Percentiles rank a stretch among this genome's conserved stretches.
Conservation (phyloP, 2,329 filamentous ascomycete genomes). For the Parastagonospora nodorum region DNA sequence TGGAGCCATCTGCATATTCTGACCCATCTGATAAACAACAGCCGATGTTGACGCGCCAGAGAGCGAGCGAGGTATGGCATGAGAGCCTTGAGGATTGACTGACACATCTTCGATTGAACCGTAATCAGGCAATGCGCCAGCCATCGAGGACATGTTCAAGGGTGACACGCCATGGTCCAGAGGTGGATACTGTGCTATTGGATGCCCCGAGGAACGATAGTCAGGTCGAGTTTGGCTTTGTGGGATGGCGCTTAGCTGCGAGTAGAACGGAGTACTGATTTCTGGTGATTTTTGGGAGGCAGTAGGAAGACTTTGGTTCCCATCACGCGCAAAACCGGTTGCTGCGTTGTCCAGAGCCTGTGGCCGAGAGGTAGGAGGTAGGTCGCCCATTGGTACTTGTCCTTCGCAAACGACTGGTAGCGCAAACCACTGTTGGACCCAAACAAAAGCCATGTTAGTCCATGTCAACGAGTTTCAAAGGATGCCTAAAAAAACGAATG, state of each 20-base stretch:
- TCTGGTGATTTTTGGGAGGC: conserved; percentile 25
- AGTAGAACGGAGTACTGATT: conserved; percentile 42
- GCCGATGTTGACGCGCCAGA: conserved; percentile 47
- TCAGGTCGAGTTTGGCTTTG: conserved; percentile 36
- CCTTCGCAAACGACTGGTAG: conserved; percentile 47
- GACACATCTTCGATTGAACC: conserved; percentile 22
- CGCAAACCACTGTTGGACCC: conserved; percentile 51
- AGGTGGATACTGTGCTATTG: conserved; percentile 25
- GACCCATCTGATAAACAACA: conserved; percentile 47
- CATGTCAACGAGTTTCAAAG: conserved; percentile 32
- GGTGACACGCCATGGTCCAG: conserved; percentile 34
- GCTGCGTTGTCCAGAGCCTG: conserved; percentile 38
- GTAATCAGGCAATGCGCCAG: conserved; percentile 44
- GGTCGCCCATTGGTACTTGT: conserved; percentile 45
- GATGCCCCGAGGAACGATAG: conserved; percentile 32
- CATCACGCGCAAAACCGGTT: conserved; percentile 35
- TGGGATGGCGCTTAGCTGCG: conserved; percentile 42
- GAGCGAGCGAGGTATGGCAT: conserved; percentile 37
- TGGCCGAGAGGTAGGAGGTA: conserved; percentile 37
- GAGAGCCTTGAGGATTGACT: conserved; percentile 23
- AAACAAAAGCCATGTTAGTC: conserved; percentile 50
- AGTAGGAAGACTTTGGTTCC: conserved; percentile 19
- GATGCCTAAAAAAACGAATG: conserved; percentile 23
- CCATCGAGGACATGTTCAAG: conserved; percentile 46
- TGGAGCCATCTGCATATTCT: conserved; percentile 43